Evolutionary conservation across 2,329 filamentous ascomycete genomes (phyloP).

Genomic region (Didymella segeticola): DNA sequence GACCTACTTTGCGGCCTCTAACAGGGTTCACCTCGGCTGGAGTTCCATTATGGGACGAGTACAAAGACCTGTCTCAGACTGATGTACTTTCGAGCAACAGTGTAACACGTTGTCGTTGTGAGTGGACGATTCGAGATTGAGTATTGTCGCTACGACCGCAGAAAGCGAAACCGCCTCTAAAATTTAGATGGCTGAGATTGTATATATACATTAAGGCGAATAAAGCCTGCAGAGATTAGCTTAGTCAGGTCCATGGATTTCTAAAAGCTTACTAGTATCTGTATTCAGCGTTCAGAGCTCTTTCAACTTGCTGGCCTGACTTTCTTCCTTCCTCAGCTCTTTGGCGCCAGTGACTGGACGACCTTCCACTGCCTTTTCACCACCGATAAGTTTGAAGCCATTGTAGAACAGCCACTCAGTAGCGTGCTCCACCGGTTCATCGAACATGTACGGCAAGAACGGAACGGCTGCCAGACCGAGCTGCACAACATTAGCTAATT

Average conservation of each 20-base stretch:
- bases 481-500: constrained; percentile 43
- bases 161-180: too few relatives aligned
- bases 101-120: too few relatives aligned
- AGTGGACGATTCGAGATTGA: too few relatives aligned
- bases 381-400: constrained; percentile 76
- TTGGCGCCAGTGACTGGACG: constrained; percentile 49
- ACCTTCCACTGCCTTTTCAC: constrained; percentile 61
- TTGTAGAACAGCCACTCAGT: constrained; percentile 91
- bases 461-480: constrained; percentile 73
- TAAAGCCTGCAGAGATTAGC: neutral
- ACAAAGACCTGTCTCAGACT: too few relatives aligned
- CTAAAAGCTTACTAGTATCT: neutral
- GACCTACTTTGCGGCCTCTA: too few relatives aligned
- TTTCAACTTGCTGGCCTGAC: constrained; percentile 44
- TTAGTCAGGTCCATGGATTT: neutral
- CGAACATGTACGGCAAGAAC: constrained; percentile 82
- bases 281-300: constrained; percentile 45
- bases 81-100: too few relatives aligned
- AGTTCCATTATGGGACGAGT: too few relatives aligned
- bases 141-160: too few relatives aligned
- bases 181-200: too few relatives aligned
- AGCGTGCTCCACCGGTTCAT: constrained; percentile 89
- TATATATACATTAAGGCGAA: neutral
- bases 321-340: constrained; percentile 45
- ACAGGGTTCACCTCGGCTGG: too few relatives aligned